A percentile compares a stretch with the other conserved stretches of the same genome.
Conservation (phyloP, 2,329 filamentous ascomycete genomes). For the Cadophora sp. region DNA sequence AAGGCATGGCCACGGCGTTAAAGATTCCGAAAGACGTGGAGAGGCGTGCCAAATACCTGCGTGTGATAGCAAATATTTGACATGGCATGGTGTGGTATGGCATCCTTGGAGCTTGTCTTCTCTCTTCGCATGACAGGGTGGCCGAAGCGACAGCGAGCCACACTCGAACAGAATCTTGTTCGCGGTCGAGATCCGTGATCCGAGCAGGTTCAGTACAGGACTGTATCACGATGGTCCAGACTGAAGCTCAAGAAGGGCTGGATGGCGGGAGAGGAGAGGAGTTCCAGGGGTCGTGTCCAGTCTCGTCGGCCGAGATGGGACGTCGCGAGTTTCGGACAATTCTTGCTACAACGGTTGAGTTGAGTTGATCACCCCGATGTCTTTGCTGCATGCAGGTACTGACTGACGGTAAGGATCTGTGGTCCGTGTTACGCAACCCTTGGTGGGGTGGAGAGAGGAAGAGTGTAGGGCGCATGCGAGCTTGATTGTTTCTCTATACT, state of each 20-base stretch:
- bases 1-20: slow-evolving; percentile 12
- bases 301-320: slow-evolving; percentile 20
- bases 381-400: no score
- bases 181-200: slow-evolving; percentile 3
- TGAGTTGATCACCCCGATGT: no score
- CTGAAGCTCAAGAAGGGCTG: slow-evolving; percentile 4
- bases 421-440: slow-evolving; percentile 3
- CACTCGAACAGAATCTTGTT: slow-evolving; percentile 4
- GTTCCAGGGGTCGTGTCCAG: neutral
- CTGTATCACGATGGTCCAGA: neutral
- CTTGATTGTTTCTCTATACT: neutral
- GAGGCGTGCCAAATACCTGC: slow-evolving; percentile 14
- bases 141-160: neutral
- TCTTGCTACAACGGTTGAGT: slow-evolving; percentile 5
- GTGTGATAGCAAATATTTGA: neutral
- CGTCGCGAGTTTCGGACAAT: slow-evolving; percentile 20
- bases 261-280: neutral
- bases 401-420: slow-evolving; percentile 5
- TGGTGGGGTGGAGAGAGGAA: neutral
- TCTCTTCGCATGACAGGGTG: neutral
- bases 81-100: no score
- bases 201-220: neutral
- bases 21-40: slow-evolving; percentile 8
- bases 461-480: neutral
- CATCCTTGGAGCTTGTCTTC: neutral